These are phyloP conservation scores for Plantago coronopus DNA, from an alignment of 305 asterid genomes.

Conservation along the genomic window DNA sequence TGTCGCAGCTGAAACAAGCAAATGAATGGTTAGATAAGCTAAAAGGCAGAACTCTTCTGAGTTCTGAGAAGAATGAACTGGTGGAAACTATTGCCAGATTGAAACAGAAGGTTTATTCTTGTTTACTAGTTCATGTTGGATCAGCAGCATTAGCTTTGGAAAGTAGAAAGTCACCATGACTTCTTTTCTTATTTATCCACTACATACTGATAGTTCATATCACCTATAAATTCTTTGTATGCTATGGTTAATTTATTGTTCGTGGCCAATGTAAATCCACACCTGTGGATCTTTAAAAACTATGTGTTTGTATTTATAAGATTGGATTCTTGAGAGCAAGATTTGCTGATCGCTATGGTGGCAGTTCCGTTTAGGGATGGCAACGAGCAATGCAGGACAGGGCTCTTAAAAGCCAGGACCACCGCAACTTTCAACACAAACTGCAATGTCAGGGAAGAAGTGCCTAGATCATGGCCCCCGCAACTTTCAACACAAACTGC, in stretches of 20 bases:
- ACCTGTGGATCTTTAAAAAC: constrained; percentile 4
- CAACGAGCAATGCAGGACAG: no score
- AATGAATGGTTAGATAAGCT: constrained; percentile 74
- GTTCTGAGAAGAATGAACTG: constrained; percentile 33
- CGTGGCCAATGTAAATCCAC: constrained; percentile 3
- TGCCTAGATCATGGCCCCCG: no score
- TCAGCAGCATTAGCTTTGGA: constrained; percentile 80
- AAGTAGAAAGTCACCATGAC: constrained; percentile 34
- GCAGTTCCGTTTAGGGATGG: no score
- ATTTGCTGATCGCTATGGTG: no score
- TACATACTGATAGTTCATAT: neutral
- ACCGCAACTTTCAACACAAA: no score
- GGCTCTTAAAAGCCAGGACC: no score
- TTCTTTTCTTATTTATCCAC: constrained; percentile 15
- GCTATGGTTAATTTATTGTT: constrained; percentile 23
- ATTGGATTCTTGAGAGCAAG: neutral
- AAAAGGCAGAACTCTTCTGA: constrained; percentile 24
- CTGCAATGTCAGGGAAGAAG: no score
- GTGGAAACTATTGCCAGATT: constrained; percentile 44
- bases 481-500: no score
- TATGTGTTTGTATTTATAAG: neutral
- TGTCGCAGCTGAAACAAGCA: constrained; percentile 79
- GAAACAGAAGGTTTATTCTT: constrained; percentile 76
- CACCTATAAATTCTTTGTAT: constrained; percentile 1
- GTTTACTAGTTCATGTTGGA: constrained; percentile 70